Conservation (phyloP, 345 rosid species). For the Euphorbia tirucalli region DNA sequence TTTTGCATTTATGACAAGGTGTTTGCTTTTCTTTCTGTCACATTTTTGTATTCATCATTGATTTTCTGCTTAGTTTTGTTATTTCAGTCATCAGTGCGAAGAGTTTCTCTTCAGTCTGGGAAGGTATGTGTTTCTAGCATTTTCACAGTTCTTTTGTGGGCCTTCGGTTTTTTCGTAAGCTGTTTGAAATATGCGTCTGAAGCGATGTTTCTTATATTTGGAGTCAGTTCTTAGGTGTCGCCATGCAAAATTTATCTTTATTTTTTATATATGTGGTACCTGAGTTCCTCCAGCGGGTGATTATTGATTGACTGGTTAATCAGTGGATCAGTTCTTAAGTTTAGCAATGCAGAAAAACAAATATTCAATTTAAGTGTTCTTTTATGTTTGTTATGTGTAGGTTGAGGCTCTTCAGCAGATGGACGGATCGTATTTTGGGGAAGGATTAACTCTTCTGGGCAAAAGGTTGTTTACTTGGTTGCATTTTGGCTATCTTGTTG, state of each 20-base stretch:
- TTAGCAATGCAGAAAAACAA: background rate
- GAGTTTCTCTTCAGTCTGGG: conserved; percentile 67
- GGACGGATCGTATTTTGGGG: conserved; percentile 66
- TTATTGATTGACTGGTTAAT: too few species aligned
- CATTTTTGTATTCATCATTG: conserved; percentile 6
- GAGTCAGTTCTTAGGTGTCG: background rate
- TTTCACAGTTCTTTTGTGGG: background rate
- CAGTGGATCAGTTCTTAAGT: background rate
- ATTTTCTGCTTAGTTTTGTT: background rate
- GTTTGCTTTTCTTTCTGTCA: too few species aligned
- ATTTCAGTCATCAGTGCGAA: conserved; percentile 82
- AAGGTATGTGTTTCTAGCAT: conserved; percentile 46
- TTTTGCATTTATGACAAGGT: background rate
- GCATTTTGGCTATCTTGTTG: background rate
- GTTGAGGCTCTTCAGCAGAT: conserved; percentile 56
- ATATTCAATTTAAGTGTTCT: background rate
- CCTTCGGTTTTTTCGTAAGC: background rate
- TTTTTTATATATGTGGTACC: too few species aligned
- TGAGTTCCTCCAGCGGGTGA: too few species aligned
- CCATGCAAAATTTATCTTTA: background rate
- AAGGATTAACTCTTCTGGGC: conserved; percentile 84
- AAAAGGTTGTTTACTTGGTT: conserved; percentile 44
- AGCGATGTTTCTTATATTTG: conserved; percentile 1
- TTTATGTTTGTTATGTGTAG: conserved; percentile 32
- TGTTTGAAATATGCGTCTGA: background rate